Evolutionary conservation across 2,329 filamentous ascomycete genomes (phyloP), one percentile per base, ranked within the genome.

Genomic region (Bipolaris oryzae): DNA sequence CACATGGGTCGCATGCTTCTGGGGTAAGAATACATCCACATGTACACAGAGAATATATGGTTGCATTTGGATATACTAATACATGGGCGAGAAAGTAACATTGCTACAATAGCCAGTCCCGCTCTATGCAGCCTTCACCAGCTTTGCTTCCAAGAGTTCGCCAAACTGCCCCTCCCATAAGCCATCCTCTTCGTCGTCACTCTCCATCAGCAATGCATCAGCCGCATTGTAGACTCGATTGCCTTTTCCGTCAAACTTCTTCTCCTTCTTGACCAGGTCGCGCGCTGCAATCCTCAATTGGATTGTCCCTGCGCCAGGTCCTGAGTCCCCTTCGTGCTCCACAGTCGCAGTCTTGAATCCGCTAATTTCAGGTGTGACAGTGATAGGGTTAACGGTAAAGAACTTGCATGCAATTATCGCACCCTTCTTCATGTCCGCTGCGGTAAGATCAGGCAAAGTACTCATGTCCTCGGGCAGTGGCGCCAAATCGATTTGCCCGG

Each of bases 171-270:
- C 64, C 39, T 71, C 66, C 66, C 66, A 69, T 7, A 70, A 23
- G 3, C 66, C 62, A 21, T 66, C 63, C 7, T 73, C 68, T 34
- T 68, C 68, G 4, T 68, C 69, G 6, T 68, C 70, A 4, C 64
- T 66, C 15, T 56, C 59, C 63, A 74, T 62, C 20, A 60, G 59
- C 34, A 74, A 68, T 9, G 61, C 83, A 7, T 71, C 70, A 10
- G 85, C 84, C 55, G 87, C 90, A 60, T 84, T 87, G 66, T 94
- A 96, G 9, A 91, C 76, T 9, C 91, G 84, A 59, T 89, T 81
- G 0, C 91, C 92, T 0, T 89, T 88, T 37, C 86, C 82, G 64
- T 94, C 87, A 62, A 87, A 87, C 16, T 77, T 73, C 67, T 84
- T 88, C 60, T 87, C 72, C 51, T 84, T 82, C 44, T 56, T 75